phyloP scores from a whole-genome alignment of 2,329 filamentous ascomycete genomes.

The Curvularia lunata region DNA sequence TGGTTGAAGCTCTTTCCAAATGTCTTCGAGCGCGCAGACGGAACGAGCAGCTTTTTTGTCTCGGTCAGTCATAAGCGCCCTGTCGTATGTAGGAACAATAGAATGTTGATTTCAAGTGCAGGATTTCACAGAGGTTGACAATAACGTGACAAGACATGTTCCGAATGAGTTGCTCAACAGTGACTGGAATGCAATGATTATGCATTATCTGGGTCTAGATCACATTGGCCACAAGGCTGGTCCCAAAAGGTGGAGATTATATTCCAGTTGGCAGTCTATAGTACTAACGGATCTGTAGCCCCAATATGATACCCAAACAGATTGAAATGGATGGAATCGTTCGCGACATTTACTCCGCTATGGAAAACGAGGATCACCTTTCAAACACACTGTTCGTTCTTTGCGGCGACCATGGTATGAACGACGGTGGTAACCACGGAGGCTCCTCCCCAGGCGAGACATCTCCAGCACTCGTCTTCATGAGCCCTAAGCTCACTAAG shows the following conservation, averaged over 20 bases:
- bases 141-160: constrained; percentile 94
- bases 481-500: constrained; percentile 78
- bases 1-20: constrained; percentile 96
- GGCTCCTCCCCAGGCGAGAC: constrained; percentile 94
- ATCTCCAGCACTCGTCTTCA: constrained; percentile 87
- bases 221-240: constrained; percentile 98
- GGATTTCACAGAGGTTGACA: constrained; percentile 98
- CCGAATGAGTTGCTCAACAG: constrained; percentile 72
- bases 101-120: constrained; percentile 51
- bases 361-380: constrained; percentile 74
- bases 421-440: constrained; percentile 95
- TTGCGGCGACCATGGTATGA: constrained; percentile 98
- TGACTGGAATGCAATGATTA: constrained; percentile 92
- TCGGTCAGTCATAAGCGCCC: constrained; percentile 67
- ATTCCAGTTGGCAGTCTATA: neutral
- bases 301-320: constrained; percentile 93
- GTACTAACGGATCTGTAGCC: constrained; percentile 56
- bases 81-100: constrained; percentile 44
- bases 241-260: constrained; percentile 70
- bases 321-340: constrained; percentile 90
- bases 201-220: constrained; percentile 95
- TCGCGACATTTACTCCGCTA: constrained; percentile 74
- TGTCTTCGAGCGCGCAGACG: constrained; percentile 85
- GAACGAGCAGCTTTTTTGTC: constrained; percentile 97
- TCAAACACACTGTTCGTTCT: constrained; percentile 81